These are phyloP conservation scores for Meyerozyma elateridarum DNA, from an alignment of 1,139 yeast genomes.

Conservation along the genomic window DNA sequence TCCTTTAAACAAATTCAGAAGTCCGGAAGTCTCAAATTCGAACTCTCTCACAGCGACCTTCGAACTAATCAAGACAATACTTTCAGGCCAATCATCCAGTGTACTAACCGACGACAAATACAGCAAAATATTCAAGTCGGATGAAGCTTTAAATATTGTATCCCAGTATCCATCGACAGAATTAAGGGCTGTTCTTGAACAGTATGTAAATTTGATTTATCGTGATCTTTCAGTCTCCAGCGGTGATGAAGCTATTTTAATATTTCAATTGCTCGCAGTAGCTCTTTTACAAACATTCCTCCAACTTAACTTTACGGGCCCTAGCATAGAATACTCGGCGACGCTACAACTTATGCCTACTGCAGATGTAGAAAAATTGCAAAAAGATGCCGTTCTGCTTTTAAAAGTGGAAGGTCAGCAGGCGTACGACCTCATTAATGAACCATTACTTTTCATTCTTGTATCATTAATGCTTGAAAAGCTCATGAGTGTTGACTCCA, in stretches of 20 bases:
- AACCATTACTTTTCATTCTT: constrained; percentile 49
- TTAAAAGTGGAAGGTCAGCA: constrained; percentile 57
- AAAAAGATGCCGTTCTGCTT: constrained; percentile 29
- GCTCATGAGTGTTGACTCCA: constrained; percentile 29
- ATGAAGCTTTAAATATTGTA: background rate
- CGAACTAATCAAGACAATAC: background rate
- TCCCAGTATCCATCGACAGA: constrained; percentile 1
- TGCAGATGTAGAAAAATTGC: constrained; percentile 25
- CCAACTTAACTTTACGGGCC: constrained; percentile 84
- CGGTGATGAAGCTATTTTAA: background rate
- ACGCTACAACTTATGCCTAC: constrained; percentile 28
- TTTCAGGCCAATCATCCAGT: background rate
- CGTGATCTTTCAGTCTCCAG: background rate
- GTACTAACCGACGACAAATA: background rate
- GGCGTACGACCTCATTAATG: constrained; percentile 55
- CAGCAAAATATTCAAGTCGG: background rate
- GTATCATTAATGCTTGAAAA: constrained; percentile 49
- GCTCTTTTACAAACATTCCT: constrained; percentile 63
- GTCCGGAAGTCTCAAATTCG: background rate
- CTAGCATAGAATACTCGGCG: constrained; percentile 43
- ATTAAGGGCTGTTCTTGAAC: background rate
- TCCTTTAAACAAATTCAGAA: background rate
- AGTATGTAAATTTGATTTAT: background rate
- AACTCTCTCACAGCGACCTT: background rate
- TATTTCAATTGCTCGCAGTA: constrained; percentile 40